phyloP scores from a whole-genome alignment of 2,329 filamentous ascomycete species.

The Diaporthe citri region DNA sequence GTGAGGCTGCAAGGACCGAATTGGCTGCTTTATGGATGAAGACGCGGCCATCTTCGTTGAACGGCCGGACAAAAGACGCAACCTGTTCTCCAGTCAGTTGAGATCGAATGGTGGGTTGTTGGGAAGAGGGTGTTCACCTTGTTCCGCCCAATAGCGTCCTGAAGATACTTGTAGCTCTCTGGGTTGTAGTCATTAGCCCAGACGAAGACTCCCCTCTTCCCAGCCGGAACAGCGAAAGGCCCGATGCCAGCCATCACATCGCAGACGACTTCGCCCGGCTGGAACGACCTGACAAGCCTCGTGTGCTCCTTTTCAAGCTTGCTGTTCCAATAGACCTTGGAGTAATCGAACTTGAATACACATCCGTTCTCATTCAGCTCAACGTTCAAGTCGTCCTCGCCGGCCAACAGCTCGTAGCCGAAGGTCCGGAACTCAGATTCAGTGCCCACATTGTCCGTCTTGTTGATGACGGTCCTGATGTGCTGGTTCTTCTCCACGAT shows the following conservation, averaged over 20 bases:
- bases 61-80: constrained; percentile 78
- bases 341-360: constrained; percentile 92
- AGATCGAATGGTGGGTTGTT: not conserved
- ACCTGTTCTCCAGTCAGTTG: constrained; percentile 58
- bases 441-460: constrained; percentile 87
- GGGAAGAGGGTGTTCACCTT: constrained; percentile 68
- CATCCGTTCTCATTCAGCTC: constrained; percentile 85
- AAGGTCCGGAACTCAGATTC: constrained; percentile 93
- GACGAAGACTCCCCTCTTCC: constrained; percentile 90
- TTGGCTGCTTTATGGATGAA: constrained; percentile 83
- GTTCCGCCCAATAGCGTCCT: constrained; percentile 79
- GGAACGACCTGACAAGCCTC: constrained; percentile 80
- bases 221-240: constrained; percentile 92
- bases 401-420: constrained; percentile 88
- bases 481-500: constrained; percentile 89
- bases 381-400: constrained; percentile 85
- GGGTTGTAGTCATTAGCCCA: constrained; percentile 99
- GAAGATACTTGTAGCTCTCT: constrained; percentile 81
- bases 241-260: constrained; percentile 99
- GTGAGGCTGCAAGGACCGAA: constrained; percentile 65
- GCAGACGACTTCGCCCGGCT: constrained; percentile 88
- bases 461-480: constrained; percentile 94
- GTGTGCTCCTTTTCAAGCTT: constrained; percentile 91
- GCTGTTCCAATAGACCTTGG: constrained; percentile 98
- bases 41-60: constrained; percentile 82